Conservation (phyloP, 2,329 filamentous ascomycete species). For the Pseudogymnoascus sp. region DNA sequence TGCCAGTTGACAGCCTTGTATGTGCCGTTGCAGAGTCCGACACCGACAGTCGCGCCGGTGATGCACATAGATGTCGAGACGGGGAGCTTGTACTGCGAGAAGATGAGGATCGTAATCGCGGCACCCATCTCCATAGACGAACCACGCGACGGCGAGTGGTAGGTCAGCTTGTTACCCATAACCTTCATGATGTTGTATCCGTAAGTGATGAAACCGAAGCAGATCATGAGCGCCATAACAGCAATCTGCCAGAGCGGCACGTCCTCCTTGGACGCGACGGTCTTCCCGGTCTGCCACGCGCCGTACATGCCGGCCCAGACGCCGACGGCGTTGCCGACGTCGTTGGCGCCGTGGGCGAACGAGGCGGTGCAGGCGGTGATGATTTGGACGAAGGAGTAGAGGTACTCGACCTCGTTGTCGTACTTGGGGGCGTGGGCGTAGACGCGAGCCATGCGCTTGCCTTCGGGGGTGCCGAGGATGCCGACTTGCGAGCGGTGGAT, state of each 20-base stretch:
- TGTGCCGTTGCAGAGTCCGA: constrained; percentile 52
- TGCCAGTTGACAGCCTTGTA: constrained; percentile 66
- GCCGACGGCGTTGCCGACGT: constrained; percentile 64
- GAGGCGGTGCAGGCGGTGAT: constrained; percentile 43
- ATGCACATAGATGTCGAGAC: constrained; percentile 66
- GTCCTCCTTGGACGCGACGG: constrained; percentile 51
- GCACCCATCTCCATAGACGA: constrained; percentile 76
- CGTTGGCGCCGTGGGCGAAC: constrained; percentile 63
- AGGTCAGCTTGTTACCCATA: constrained; percentile 76
- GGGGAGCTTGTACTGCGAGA: constrained; percentile 66
- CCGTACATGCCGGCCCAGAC: constrained; percentile 64
- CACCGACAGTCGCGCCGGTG: constrained; percentile 53
- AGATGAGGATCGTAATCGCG: constrained; percentile 66
- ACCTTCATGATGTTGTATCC: constrained; percentile 83
- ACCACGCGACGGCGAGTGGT: constrained; percentile 50
- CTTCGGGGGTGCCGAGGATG: constrained; percentile 63
- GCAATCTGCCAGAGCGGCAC: constrained; percentile 72
- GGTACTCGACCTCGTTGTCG: constrained; percentile 61
- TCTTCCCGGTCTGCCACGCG: constrained; percentile 55
- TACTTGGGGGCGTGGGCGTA: constrained; percentile 59
- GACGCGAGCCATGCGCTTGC: constrained; percentile 59
- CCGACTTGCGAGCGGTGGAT: constrained; percentile 70
- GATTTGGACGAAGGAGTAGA: constrained; percentile 45
- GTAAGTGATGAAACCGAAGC: constrained; percentile 61
- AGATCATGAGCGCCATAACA: constrained; percentile 56